Percentiles rank a stretch among this genome's conserved stretches.
Conservation (phyloP, 1,284 basidiomycete genomes). For the Caloboletus inedulis region DNA sequence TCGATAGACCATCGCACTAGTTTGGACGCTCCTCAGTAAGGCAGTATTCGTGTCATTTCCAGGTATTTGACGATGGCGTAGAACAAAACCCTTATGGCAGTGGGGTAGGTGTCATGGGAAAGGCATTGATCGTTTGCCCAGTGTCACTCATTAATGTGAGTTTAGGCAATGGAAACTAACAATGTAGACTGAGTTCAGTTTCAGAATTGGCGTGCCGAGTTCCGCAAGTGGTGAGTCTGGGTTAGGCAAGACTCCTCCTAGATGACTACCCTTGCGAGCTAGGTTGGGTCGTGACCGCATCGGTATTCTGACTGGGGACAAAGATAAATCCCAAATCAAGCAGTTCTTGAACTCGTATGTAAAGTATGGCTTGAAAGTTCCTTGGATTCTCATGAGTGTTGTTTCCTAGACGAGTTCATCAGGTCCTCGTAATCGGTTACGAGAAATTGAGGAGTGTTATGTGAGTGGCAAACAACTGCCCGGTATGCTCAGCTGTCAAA, state of each 20-base stretch:
- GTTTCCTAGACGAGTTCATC: constrained; percentile 60
- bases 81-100: constrained; percentile 83
- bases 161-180: background rate
- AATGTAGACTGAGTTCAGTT: constrained; percentile 5
- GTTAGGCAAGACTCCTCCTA: background rate
- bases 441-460: constrained; percentile 84
- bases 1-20: constrained; percentile 77
- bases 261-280: constrained; percentile 1
- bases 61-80: constrained; percentile 30
- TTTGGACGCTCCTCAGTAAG: constrained; percentile 86
- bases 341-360: constrained; percentile 73
- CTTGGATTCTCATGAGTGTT: constrained; percentile 1
- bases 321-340: constrained; percentile 66
- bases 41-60: constrained; percentile 19
- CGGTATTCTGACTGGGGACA: constrained; percentile 79
- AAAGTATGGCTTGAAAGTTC: background rate
- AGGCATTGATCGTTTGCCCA: constrained; percentile 91
- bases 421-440: constrained; percentile 94
- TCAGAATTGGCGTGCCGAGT: constrained; percentile 95
- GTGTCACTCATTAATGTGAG: constrained; percentile 84
- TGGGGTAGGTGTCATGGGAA: constrained; percentile 57
- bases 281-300: constrained; percentile 80
- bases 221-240: constrained; percentile 78
- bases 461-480: constrained; percentile 38
- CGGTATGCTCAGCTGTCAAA: constrained; percentile 4